Evolutionary conservation across 1,284 basidiomycete genomes (phyloP).

Genomic region (Omphalotus olearius): DNA sequence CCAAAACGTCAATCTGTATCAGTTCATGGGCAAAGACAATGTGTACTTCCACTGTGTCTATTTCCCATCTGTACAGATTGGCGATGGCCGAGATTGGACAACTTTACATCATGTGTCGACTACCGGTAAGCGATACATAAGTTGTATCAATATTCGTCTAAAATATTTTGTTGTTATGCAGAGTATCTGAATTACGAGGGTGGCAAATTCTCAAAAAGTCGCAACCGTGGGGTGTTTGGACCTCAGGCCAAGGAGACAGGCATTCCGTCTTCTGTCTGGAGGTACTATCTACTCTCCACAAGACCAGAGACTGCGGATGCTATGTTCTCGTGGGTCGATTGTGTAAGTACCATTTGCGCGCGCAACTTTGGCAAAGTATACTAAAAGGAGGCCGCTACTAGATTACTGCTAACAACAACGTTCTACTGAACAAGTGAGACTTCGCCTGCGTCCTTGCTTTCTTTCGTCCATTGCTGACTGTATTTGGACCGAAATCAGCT

Average conservation of each 20-base stretch:
- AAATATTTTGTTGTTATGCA: slow-evolving; percentile 26
- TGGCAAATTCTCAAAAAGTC: slow-evolving; percentile 98
- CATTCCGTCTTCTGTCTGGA: slow-evolving; percentile 92
- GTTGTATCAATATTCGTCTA: slow-evolving; percentile 7
- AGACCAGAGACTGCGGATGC: slow-evolving; percentile 93
- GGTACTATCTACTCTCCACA: slow-evolving; percentile 93
- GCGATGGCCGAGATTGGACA: slow-evolving; percentile 91
- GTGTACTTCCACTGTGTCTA: slow-evolving; percentile 99
- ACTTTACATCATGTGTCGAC: slow-evolving; percentile 93
- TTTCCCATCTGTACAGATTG: slow-evolving; percentile 89
- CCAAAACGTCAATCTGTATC: slow-evolving; percentile 88
- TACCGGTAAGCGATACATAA: slow-evolving; percentile 58
- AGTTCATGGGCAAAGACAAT: slow-evolving; percentile 99
- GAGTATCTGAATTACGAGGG: slow-evolving; percentile 99
- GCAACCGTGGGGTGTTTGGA: slow-evolving; percentile 96
- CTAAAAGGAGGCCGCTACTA: slow-evolving; percentile 24
- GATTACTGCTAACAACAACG: slow-evolving; percentile 91
- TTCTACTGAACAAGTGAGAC: slow-evolving; percentile 87
- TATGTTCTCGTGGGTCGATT: slow-evolving; percentile 97
- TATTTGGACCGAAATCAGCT: slow-evolving; percentile 38
- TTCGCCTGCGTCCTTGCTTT: neutral
- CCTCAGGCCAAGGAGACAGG: slow-evolving; percentile 93
- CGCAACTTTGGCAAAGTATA: neutral
- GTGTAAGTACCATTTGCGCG: slow-evolving; percentile 49
- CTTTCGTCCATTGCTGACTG: slow-evolving; percentile 12